Conservation (phyloP, 1,139 yeast genomes). For the Tardiomyces depauwii region DNA sequence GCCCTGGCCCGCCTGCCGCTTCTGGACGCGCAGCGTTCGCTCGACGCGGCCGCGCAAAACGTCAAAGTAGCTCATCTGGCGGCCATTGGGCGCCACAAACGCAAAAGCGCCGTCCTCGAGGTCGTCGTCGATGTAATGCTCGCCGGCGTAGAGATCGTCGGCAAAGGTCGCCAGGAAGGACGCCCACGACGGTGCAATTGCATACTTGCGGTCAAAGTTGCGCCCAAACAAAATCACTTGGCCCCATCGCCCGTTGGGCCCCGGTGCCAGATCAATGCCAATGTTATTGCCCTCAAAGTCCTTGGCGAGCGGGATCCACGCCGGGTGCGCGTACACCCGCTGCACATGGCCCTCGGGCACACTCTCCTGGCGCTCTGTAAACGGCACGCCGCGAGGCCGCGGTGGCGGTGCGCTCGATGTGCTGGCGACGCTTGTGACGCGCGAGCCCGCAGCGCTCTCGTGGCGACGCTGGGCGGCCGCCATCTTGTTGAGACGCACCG, state of each 20-base stretch:
- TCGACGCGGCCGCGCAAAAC: constrained; percentile 42
- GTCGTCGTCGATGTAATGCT: constrained; percentile 53
- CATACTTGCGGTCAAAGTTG: constrained; percentile 77
- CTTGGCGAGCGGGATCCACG: constrained; percentile 84
- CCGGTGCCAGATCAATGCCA: constrained; percentile 84
- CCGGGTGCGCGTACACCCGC: constrained; percentile 67
- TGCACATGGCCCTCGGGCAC: constrained; percentile 68
- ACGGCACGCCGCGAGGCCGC: constrained; percentile 6
- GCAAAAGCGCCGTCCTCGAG: constrained; percentile 57
- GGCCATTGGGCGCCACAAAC: constrained; percentile 43
- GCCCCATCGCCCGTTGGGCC: constrained; percentile 61
- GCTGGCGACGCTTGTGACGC: constrained; percentile 5
- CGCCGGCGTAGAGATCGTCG: constrained; percentile 70
- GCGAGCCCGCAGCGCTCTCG: constrained; percentile 2
- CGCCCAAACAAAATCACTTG: constrained; percentile 84
- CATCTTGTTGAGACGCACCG: constrained; percentile 26
- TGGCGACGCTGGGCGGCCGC: constrained; percentile 1
- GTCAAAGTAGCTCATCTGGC: constrained; percentile 44
- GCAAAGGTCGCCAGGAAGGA: constrained; percentile 72
- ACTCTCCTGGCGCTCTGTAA: constrained; percentile 43
- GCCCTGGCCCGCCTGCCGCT: constrained; percentile 5
- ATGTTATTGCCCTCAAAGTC: constrained; percentile 86
- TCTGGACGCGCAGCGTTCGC: constrained; percentile 15
- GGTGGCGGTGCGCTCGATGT: constrained; percentile 7
- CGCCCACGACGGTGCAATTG: constrained; percentile 74